Evolutionary conservation across 768 basidiomycete species (phyloP), one percentile per base, ranked within the genome.

Genomic region (Tulasnella sp.): DNA sequence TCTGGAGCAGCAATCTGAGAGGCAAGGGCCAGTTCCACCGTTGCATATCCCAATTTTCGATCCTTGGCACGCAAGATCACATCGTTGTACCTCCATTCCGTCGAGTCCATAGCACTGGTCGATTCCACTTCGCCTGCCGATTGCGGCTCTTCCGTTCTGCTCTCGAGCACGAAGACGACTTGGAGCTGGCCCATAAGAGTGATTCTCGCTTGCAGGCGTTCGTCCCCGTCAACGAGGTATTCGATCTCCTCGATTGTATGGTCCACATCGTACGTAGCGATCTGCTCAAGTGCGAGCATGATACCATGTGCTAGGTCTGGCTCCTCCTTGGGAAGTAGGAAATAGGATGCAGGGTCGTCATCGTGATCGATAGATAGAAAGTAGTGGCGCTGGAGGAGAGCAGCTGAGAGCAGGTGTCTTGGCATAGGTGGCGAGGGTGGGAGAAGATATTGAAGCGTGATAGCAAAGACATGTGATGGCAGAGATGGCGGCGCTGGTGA

Each of bases 351-450:
- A 9, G 61, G 48, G 19, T 62, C 61, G 25, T 43, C 24, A 4
- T 59, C 24, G 27, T 30, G 58, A 59, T 59, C 45, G 27, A 62
- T 50, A 24, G 29, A 21, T 5, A 62, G 61, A 41, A 59, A 62
- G 38, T 60, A 54, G 30, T 62, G 61, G 1, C 61, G 44, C 22
- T 62, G 61, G 22, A 60, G 59, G 5, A 53, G 41, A 15, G 41
- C 45, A 24, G 49, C 49, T 25, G 61, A 62, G 30, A 62, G 8
- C 5, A 62, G 56, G 42, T 60, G 59, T n/a, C 25, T 24, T 41
- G 61, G 61, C 12, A 62, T 41, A 11, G 61, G 61, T 10, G 46
- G 56, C 10, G 49, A 38, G 24, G 61, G 61, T 19, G 61, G 61
- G 15, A 62, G 48, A 2, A 62, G 52, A 24, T 62, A 62, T 51